These are phyloP conservation scores for Metrosideros polymorpha DNA, from an alignment of 441 rosid genomes.

Conservation along the genomic window DNA sequence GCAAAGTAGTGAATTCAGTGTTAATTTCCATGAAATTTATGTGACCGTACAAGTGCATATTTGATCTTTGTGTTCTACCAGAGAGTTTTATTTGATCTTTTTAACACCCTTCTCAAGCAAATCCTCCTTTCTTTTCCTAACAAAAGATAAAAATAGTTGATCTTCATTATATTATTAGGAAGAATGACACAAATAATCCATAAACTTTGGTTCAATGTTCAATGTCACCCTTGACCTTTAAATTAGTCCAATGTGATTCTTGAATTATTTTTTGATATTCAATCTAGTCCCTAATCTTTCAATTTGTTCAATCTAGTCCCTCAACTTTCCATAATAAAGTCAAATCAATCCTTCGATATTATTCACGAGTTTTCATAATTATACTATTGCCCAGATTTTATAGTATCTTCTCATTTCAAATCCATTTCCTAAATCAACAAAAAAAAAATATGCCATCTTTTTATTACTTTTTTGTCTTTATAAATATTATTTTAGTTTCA, in stretches of 20 bases:
- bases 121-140: background rate
- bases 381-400: background rate
- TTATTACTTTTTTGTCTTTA: no score
- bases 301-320: background rate
- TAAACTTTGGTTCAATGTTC: background rate
- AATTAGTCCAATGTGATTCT: background rate
- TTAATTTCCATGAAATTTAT: background rate
- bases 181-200: background rate
- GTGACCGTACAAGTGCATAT: background rate
- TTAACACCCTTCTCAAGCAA: background rate
- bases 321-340: background rate
- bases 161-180: background rate
- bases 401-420: no score
- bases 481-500: no score
- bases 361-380: background rate
- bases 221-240: background rate
- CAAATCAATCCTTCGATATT: background rate
- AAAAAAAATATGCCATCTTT: no score
- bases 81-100: background rate
- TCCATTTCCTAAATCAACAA: no score
- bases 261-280: background rate
- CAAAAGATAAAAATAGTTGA: background rate
- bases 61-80: background rate
- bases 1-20: background rate
- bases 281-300: background rate